These are phyloP conservation scores for Podila verticillata DNA, from an alignment of 192 early-diverging fungal species.

Conservation along the genomic window DNA sequence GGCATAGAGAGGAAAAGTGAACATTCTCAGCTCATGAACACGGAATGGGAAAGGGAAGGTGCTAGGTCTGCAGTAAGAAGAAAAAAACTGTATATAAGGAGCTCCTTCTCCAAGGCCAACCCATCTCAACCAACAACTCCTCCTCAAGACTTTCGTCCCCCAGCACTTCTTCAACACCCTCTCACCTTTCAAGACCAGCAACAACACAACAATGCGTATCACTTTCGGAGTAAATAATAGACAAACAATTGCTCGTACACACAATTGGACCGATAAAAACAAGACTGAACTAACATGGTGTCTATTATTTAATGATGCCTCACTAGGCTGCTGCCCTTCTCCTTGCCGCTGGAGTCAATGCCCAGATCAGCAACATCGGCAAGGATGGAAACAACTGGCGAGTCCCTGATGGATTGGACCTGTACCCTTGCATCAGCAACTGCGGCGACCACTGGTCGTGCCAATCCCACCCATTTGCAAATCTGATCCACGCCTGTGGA, in stretches of 20 bases:
- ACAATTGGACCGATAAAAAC: slow-evolving; percentile 1
- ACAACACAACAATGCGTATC: slow-evolving; percentile 11
- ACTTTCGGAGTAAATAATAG: slow-evolving; percentile 5
- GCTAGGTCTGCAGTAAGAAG: neutral
- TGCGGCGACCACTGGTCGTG: slow-evolving; percentile 6
- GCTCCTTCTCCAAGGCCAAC: slow-evolving; percentile 1
- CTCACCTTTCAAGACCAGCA: slow-evolving; percentile 7
- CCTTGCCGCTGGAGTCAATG: slow-evolving; percentile 3
- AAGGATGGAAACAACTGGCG: slow-evolving; percentile 2
- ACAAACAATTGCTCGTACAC: neutral
- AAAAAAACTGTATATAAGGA: slow-evolving; percentile 1
- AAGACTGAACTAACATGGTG: neutral
- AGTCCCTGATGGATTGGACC: slow-evolving; percentile 8
- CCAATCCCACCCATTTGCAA: neutral
- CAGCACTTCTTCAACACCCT: neutral
- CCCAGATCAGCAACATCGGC: neutral
- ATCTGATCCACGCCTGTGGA: slow-evolving; percentile 6
- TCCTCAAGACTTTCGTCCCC: neutral
- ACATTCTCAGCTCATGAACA: no score
- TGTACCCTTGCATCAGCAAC: slow-evolving; percentile 7
- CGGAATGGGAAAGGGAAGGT: neutral
- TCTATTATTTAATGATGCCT: neutral
- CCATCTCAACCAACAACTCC: neutral
- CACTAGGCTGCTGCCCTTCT: slow-evolving; percentile 2
- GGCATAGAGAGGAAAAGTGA: no score